Conservation (phyloP, 2,329 filamentous ascomycete species). For the Calcarisporium arbuscula region DNA sequence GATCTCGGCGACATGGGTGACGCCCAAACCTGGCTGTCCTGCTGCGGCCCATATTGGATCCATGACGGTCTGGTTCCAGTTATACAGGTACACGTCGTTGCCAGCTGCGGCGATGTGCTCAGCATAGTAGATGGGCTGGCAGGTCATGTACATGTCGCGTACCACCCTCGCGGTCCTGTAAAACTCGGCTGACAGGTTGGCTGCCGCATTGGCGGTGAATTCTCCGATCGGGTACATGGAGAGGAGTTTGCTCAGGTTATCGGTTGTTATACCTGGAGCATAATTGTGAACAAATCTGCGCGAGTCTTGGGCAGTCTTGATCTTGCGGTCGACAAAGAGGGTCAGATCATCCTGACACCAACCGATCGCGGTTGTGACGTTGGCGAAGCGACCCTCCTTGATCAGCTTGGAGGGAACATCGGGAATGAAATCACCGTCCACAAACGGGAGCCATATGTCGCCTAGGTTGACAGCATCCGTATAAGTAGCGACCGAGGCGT, state of each 20-base stretch:
- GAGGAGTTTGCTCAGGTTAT: slow-evolving; percentile 33
- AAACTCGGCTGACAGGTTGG: slow-evolving; percentile 39
- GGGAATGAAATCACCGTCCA: slow-evolving; percentile 36
- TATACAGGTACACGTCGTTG: slow-evolving; percentile 40
- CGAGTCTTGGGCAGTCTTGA: slow-evolving; percentile 33
- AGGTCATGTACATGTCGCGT: slow-evolving; percentile 45
- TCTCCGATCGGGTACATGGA: slow-evolving; percentile 43
- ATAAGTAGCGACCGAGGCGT: slow-evolving; percentile 37
- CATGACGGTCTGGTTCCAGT: slow-evolving; percentile 49
- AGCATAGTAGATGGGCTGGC: slow-evolving; percentile 38
- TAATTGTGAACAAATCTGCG: slow-evolving; percentile 32
- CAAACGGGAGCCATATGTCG: slow-evolving; percentile 43
- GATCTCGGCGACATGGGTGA: slow-evolving; percentile 46
- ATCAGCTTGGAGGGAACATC: slow-evolving; percentile 45
- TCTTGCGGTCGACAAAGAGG: slow-evolving; percentile 32
- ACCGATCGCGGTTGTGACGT: slow-evolving; percentile 57
- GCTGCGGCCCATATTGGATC: slow-evolving; percentile 31
- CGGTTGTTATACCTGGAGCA: slow-evolving; percentile 26
- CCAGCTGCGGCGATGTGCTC: slow-evolving; percentile 28
- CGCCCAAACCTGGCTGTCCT: slow-evolving; percentile 32
- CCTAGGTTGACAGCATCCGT: slow-evolving; percentile 37
- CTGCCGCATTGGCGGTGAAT: slow-evolving; percentile 30
- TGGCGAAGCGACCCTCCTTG: slow-evolving; percentile 50
- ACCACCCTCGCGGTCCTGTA: slow-evolving; percentile 43
- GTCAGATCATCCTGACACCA: slow-evolving; percentile 40